A percentile compares a stretch with the other conserved stretches of the same genome.
Conservation (phyloP, 768 basidiomycete species). For the Boletus rufocinnamomeus region DNA sequence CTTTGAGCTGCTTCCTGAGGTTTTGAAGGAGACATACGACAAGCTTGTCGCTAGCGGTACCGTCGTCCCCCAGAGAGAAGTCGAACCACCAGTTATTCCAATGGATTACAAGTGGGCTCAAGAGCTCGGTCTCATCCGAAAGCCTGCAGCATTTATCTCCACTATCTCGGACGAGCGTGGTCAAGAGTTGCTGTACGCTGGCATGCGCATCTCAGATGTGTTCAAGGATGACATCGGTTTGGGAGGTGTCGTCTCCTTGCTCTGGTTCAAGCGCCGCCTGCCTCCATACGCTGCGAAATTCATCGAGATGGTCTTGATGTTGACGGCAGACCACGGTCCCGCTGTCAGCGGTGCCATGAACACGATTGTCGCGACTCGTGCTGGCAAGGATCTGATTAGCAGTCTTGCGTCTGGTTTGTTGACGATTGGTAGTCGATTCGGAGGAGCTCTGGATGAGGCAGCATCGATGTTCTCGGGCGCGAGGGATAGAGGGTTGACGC, state of each 20-base stretch:
- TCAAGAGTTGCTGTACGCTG: constrained; percentile 96
- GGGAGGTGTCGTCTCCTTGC: constrained; percentile 91
- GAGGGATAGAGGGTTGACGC: constrained; percentile 87
- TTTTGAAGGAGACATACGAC: constrained; percentile 84
- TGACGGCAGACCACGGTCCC: constrained; percentile 98
- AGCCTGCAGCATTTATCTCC: constrained; percentile 98
- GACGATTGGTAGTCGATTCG: constrained; percentile 97
- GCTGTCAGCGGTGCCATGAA: constrained; percentile 99
- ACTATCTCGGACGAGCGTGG: constrained; percentile 99
- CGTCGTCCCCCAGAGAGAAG: constrained; percentile 72
- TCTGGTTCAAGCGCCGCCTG: constrained; percentile 97
- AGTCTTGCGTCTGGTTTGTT: constrained; percentile 94
- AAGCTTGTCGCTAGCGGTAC: constrained; percentile 67
- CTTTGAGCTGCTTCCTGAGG: constrained; percentile 92
- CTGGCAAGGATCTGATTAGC: constrained; percentile 98
- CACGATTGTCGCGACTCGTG: constrained; percentile 97
- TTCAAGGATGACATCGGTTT: constrained; percentile 98
- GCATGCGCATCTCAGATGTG: constrained; percentile 98
- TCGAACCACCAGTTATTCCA: constrained; percentile 94
- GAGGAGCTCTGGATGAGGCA: constrained; percentile 98
- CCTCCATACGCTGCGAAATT: constrained; percentile 96
- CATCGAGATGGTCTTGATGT: constrained; percentile 99
- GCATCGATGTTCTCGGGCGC: constrained; percentile 94
- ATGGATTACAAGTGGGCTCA: constrained; percentile 99
- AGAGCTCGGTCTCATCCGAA: constrained; percentile 96